Conservation (phyloP, 257 asterid genomes). For the Plantago ovata region DNA sequence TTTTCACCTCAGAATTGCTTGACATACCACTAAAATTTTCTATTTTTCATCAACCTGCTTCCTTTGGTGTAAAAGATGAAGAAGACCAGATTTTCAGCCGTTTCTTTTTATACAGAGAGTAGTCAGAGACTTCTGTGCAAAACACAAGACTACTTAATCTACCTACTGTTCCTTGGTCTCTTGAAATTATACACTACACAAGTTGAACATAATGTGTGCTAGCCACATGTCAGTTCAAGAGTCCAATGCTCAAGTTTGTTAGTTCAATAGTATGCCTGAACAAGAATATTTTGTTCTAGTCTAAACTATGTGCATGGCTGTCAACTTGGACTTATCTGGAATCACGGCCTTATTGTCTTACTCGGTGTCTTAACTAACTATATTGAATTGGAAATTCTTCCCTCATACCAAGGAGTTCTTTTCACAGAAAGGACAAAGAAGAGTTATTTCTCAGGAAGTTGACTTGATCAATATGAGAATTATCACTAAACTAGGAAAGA, state of each 20-base stretch:
- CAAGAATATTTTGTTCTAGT: constrained; percentile 3
- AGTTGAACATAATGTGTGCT: neutral
- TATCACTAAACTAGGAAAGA: constrained; percentile 1
- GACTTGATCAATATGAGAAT: neutral
- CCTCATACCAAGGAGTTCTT: neutral
- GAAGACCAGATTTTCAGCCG: neutral
- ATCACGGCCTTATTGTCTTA: neutral
- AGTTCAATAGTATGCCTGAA: no score
- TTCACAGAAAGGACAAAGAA: neutral
- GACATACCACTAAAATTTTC: neutral
- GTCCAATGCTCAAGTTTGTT: neutral
- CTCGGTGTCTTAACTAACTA: neutral
- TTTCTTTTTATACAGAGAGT: no score
- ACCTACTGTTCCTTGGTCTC: neutral
- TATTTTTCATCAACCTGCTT: neutral
- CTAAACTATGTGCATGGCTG: neutral
- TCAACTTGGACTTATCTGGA: neutral
- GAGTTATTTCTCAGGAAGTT: neutral
- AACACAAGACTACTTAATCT: neutral
- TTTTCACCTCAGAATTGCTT: neutral
- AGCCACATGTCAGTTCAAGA: no score
- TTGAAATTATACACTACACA: neutral
- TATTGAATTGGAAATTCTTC: neutral
- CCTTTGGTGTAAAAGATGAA: neutral
- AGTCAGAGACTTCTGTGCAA: no score